Evolutionary conservation across 2,329 filamentous ascomycete genomes (phyloP), one percentile per base, ranked within the genome.

Genomic region (Leptographium flavum): DNA sequence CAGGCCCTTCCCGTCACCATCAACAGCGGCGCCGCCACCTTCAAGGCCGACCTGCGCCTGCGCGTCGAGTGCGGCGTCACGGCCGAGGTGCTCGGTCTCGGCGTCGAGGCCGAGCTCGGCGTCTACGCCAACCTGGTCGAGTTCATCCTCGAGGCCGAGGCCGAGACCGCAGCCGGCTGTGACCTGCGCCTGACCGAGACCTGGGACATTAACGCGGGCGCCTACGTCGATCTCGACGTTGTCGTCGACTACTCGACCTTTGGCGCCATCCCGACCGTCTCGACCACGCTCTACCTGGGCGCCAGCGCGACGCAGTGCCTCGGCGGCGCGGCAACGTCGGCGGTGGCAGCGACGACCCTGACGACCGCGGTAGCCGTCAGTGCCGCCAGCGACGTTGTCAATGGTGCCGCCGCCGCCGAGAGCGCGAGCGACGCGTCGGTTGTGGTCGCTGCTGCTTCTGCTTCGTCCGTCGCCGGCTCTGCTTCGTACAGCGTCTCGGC

Each of bases 121-220:
- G 58, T 75, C 37, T 75, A 64, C 54, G 65, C 67, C 47, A 69
- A 76, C 58, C 55, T 78, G 7, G 63, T 73, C n/a, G 68, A 76
- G 52, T 72, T 76, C 56, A 63, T 66, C 46, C 61, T 63, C 49
- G 56, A 60, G 45, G 59, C 62, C 49, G 56, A 60, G 45, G 59
- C 69, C 45, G 60, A 63, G 42, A 55, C 52, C 31, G 60, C 59
- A 5, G 55, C 58, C 10, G 43, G 51, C 39, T 69, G 67, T 53
- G 60, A 56, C 22, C 52, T 69, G n/a, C 54, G 53, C 49, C 31
- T 53, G 37, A 50, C 54, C 40, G 62, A 66, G 52, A 58, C 54
- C 44, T 65, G 60, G 49, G 61, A 64, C 49, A 48, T 65, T 38
- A 65, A 65, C 52, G 53, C 64, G 35, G 63, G 63, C 49, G 63